Base-by-base conservation (phyloP, 169 alveolate genomes). In the Cryptosporidium andersoni region DNA sequence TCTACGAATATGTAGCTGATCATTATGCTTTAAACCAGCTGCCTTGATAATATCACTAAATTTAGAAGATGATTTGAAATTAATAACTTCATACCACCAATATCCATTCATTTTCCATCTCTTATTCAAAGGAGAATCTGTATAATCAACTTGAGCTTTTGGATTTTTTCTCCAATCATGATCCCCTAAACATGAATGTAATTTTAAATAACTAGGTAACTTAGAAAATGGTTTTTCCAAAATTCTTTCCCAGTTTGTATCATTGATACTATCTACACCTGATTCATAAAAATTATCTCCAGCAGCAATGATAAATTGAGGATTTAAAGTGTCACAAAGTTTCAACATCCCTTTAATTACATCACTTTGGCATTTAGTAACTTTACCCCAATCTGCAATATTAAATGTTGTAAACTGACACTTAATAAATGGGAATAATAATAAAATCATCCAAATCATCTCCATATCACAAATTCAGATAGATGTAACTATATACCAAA, bases 321-420 rank as follows among this genome's bases (percentile, higher is more conserved):
- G 85, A 6, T 74, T 74, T 63, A 74, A 43, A 3, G 4, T 34
- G 5, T 49, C 42, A 14, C 52, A 36, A 8, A 74, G 42, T 34
- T 47, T n/a, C 6, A 43, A 42, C 85, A 74, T 74, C 36, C 11
- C 43, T 6, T 34, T 9, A 9, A 68, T 74, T 36, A 74, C 45
- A 7, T 53, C 49, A 34, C 25, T 4, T 16, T 58, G 62, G 63
- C 85, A 74, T 1, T 43, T 63, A 2, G 68, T 74, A 37, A 25
- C 60, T 58, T 74, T 63, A 12, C 85, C 85, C 85, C 85, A 74
- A 34, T 74, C 85, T 12, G 74, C 85, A 47, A 74, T 74, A 45
- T 60, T 58, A 58, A 74, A 74, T n/a, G 60, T 63, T 14, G 67
- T 74, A 25, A 74, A 49, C 60, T 74, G 74, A 45, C 74, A 74